Evolutionary conservation across 2,329 filamentous ascomycete species (phyloP), one percentile per base, ranked within the genome.

Genomic region (Cryphonectria radicalis): DNA sequence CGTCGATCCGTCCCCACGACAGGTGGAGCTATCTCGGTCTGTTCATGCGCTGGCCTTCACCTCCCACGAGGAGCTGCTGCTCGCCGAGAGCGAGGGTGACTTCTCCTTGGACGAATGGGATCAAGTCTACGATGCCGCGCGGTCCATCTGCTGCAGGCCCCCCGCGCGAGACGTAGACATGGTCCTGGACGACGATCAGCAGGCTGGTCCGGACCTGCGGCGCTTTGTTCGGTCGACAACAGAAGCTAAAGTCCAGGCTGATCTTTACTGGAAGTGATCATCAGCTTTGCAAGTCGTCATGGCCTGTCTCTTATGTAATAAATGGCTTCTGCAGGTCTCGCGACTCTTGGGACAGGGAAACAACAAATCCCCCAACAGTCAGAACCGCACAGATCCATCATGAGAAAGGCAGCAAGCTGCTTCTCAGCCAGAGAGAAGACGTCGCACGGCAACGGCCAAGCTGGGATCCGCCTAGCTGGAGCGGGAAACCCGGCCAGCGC

Each of bases 31-130:
- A 63, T 91, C 92, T 14, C 85, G 83, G 69, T 97, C 94, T 6
- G 82, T 93, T 32, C 95, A 98, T 79, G 93, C 92, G n/a, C 86
- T 98, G 71, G 92, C 90, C 7, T 97, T 96, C 79, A 91, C 91
- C n/a, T 90, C 91, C 1, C 84, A 89, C 67, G 88, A 91, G 11
- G 90, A 93, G 72, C 83, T 97, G 67, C 82, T 98, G 32, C 81
- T 97, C 59, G 90, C 89, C 46, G 93, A 97, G 81, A 97, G 94
- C 77, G 90, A 95, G 76, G 95, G 95, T 0, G 82, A 83, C 4
- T 98, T 98, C 78, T 88, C 89, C 63, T 84, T 92, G 74, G 86
- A 89, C 19, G 90, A 92, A 74, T 98, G 95, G 94, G 89, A 94
- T 70, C 83, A 86, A 60, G 88, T 92, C 25, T 89, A 90, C 74